These are phyloP conservation scores for Aspergillus sp. DNA, from an alignment of 2,329 filamentous ascomycete species.

Conservation along the genomic window DNA sequence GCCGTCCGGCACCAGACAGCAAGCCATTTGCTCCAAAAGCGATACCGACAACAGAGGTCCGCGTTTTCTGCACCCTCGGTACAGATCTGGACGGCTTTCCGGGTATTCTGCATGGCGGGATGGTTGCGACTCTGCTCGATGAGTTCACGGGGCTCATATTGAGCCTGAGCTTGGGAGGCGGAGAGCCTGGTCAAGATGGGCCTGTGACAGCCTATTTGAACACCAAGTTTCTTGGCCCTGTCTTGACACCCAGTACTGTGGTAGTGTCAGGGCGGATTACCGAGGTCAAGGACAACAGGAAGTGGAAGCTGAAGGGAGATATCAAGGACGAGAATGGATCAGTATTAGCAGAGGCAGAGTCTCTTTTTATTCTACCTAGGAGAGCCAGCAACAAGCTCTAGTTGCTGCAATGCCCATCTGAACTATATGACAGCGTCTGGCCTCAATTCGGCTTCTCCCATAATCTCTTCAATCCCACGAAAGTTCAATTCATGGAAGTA, in stretches of 20 bases:
- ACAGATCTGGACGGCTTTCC: slow-evolving; percentile 26
- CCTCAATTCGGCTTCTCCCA: background rate
- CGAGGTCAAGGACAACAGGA: slow-evolving; percentile 14
- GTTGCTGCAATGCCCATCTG: background rate
- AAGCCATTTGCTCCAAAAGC: background rate
- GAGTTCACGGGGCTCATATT: slow-evolving; percentile 24
- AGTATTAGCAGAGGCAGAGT: slow-evolving; percentile 13
- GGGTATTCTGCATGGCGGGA: slow-evolving; percentile 28
- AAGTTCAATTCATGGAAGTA: background rate
- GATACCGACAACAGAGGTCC: slow-evolving; percentile 18
- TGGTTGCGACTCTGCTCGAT: slow-evolving; percentile 27
- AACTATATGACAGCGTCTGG: background rate
- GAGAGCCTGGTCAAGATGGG: slow-evolving; percentile 1
- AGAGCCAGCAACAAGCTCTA: slow-evolving; percentile 6
- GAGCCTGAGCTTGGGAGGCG: slow-evolving; percentile 4
- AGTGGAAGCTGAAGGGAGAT: slow-evolving; percentile 18
- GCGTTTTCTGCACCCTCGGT: slow-evolving; percentile 29
- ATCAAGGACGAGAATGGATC: slow-evolving; percentile 13
- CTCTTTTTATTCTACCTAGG: slow-evolving; percentile 14
- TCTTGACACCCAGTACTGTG: slow-evolving; percentile 17
- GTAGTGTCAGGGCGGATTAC: slow-evolving; percentile 12
- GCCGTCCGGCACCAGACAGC: background rate
- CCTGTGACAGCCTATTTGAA: slow-evolving; percentile 25
- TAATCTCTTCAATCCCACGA: background rate
- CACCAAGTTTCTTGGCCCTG: slow-evolving; percentile 20